Evolutionary conservation across 208 protist species (phyloP).

Genomic region (Tetramitus jugosus): DNA sequence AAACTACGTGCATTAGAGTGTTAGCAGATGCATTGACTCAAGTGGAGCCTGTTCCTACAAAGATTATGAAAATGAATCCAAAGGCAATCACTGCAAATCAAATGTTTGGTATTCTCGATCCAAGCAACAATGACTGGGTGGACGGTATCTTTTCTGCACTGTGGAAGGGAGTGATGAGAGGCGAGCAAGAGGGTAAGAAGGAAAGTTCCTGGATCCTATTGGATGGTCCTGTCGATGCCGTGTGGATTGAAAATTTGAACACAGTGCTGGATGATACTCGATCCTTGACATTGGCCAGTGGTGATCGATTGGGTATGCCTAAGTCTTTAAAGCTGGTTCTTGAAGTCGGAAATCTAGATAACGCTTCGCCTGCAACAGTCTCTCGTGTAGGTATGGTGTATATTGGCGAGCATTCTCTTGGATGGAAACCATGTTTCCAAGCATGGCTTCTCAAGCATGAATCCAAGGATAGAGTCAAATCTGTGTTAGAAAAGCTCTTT

Average conservation of each 20-base stretch:
- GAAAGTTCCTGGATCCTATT: conserved; percentile 88
- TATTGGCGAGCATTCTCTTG: conserved; percentile 46
- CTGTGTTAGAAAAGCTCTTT: neutral
- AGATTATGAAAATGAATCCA: conserved; percentile 62
- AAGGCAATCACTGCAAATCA: conserved; percentile 65
- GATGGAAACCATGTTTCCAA: conserved; percentile 68
- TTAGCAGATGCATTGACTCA: conserved; percentile 40
- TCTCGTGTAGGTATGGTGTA: conserved; percentile 71
- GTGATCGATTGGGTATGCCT: conserved; percentile 59
- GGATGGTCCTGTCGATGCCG: conserved; percentile 83
- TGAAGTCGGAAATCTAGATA: conserved; percentile 59
- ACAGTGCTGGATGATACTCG: conserved; percentile 81
- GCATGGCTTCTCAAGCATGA: conserved; percentile 37
- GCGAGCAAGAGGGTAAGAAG: conserved; percentile 73
- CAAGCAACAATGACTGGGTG: conserved; percentile 91
- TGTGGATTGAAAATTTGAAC: conserved; percentile 81
- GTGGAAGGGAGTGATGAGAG: conserved; percentile 55
- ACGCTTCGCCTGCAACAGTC: conserved; percentile 78
- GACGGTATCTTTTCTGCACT: conserved; percentile 94
- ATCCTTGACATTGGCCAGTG: conserved; percentile 67
- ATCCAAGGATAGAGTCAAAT: neutral
- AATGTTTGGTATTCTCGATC: conserved; percentile 85
- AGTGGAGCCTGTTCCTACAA: conserved; percentile 34
- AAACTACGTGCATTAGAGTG: conserved; percentile 49
- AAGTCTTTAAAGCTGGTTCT: conserved; percentile 54